Evolutionary conservation across 352 stramenopile species (phyloP).

Genomic region (Globisporangium rhizosaccharum): DNA sequence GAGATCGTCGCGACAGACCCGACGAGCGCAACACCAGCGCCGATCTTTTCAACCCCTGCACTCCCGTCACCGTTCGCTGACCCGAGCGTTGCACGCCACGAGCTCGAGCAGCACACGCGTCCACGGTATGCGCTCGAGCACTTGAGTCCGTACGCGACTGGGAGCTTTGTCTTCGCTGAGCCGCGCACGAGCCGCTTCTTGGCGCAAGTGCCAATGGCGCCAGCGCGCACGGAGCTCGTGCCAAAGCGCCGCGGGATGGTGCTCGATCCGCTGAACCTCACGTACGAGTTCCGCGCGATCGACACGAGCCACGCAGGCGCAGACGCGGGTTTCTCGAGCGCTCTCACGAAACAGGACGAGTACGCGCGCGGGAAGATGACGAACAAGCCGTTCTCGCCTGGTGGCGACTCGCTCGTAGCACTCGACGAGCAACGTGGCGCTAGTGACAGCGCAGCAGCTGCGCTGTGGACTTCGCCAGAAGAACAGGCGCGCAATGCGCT

Average conservation of each 20-base stretch:
- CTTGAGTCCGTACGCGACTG: slow-evolving; percentile 27
- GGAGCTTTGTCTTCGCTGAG: slow-evolving; percentile 11
- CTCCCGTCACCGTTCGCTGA: slow-evolving; percentile 32
- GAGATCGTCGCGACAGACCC: slow-evolving; percentile 24
- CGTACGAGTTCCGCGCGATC: slow-evolving; percentile 58
- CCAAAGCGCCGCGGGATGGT: slow-evolving; percentile 44
- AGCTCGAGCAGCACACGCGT: slow-evolving; percentile 22
- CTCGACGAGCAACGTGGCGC: slow-evolving; percentile 2
- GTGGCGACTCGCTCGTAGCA: slow-evolving; percentile 51
- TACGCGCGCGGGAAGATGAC: slow-evolving; percentile 77
- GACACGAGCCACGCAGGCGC: slow-evolving; percentile 23
- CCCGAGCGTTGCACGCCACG: slow-evolving; percentile 11
- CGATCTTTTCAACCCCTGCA: slow-evolving; percentile 35
- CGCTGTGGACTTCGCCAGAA: slow-evolving; percentile 17
- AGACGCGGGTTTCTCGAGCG: slow-evolving; percentile 53
- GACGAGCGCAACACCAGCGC: slow-evolving; percentile 5
- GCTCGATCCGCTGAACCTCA: slow-evolving; percentile 35
- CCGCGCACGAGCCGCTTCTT: slow-evolving; percentile 46
- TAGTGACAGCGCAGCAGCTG: background rate
- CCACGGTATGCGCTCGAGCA: slow-evolving; percentile 42
- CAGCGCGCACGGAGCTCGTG: slow-evolving; percentile 44
- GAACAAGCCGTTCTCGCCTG: slow-evolving; percentile 68
- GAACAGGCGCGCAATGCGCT: slow-evolving; percentile 36
- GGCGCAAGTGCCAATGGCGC: slow-evolving; percentile 68
- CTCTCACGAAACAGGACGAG: slow-evolving; percentile 70